Conservation (phyloP, 108 stramenopile species). For the Epipyxis sp. region DNA sequence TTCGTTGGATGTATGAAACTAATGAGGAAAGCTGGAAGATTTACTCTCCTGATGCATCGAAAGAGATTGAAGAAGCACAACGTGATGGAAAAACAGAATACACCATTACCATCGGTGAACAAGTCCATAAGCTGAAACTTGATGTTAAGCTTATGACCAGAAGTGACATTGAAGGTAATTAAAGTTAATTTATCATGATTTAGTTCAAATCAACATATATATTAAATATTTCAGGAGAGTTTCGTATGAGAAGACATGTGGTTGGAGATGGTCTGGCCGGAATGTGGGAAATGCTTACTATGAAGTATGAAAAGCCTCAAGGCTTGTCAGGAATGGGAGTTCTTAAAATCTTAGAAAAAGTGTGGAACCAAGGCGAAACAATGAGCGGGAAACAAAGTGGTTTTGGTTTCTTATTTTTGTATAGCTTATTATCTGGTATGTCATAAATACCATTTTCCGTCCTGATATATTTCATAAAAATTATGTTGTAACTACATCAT, state of each 20-base stretch:
- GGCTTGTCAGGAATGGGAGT: constrained; percentile 5
- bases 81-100: constrained; percentile 3
- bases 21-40: neutral
- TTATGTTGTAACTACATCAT: too few relatives aligned
- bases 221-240: too few relatives aligned
- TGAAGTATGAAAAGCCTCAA: constrained; percentile 28
- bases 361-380: constrained; percentile 32
- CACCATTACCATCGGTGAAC: neutral
- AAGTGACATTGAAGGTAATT: too few relatives aligned
- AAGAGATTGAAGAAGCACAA: constrained; percentile 5
- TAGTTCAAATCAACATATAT: too few relatives aligned
- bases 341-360: constrained; percentile 24
- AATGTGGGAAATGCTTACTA: constrained; percentile 35
- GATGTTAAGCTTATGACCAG: neutral
- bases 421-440: constrained; percentile 34
- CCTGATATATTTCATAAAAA: too few relatives aligned
- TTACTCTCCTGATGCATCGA: constrained; percentile 10
- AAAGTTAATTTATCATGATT: too few relatives aligned
- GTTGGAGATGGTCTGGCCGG: constrained; percentile 25
- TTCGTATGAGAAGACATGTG: constrained; percentile 34
- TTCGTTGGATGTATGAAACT: constrained; percentile 4
- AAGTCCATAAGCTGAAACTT: neutral
- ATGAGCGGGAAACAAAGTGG: constrained; percentile 34
- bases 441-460: constrained; percentile 20
- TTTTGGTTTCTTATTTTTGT: constrained; percentile 40